Base-by-base conservation (phyloP, 2,329 filamentous ascomycete genomes). In the Pseudogymnoascus sp. region DNA sequence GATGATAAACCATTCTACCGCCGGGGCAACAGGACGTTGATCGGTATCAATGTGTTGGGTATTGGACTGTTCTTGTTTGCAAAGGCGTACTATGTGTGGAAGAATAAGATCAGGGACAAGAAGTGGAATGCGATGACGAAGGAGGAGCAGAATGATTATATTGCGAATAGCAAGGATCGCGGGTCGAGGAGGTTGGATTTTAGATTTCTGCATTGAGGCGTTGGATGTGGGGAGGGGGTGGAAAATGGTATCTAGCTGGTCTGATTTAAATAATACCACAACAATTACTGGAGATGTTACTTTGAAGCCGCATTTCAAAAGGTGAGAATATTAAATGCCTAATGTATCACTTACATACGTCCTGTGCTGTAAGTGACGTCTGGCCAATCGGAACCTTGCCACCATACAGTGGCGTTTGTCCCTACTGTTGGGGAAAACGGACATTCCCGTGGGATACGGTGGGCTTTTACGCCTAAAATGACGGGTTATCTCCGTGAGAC, bases 1-100 rank as follows among this genome's bases (percentile, higher is more conserved):
- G 72, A 78, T n/a, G 80, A 82, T 64, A 76, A 75, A 19, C 82
- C 82, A 0, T 72, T 77, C 11, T 85, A 87, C 66, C 74, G 76
- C 14, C 76, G 78, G 0, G 85, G 84, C 0, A 88, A 88, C 68
- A 78, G 77, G 45, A 75, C 79, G 0, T 72, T 86, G 5, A 77
- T 88, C 11, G 80, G 71, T 0, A 78, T 87, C 23, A 77, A 75
- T 7, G 71, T 75, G 1, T 76, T 76, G 43, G 79, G 79, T 45
- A 77, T 83, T 19, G 65, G 73, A 1, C 62, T 79, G 1, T 80
- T 81, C 62, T 66, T 79, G 6, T 74, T 71, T 1, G 76, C 79
- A 1, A 83, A 83, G 67, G 37, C 76, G 1, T 83, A 80, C 66
- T 84, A 84, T 68, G 73, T 80, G 1, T 67, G 63, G 23, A 73